phyloP scores from a whole-genome alignment of 345 rosid genomes.

The Sisymbrium altissimum region DNA sequence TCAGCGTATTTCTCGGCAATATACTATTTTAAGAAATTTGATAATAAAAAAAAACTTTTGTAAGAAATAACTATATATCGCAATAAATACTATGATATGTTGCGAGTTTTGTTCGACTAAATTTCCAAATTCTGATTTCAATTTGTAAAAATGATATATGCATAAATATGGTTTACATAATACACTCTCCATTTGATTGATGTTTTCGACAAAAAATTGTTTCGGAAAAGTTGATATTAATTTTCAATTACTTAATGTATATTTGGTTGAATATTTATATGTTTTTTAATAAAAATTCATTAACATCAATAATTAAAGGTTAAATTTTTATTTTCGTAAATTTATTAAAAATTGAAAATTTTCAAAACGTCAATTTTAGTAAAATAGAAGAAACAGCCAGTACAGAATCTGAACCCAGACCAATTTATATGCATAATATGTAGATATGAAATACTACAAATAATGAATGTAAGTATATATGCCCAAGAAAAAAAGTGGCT shows the following conservation, averaged over 20 bases:
- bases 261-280: too few relatives aligned
- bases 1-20: neutral
- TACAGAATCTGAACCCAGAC: neutral
- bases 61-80: neutral
- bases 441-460: neutral
- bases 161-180: neutral
- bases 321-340: too few relatives aligned
- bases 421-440: neutral
- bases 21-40: too few relatives aligned
- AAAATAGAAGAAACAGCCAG: neutral
- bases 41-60: too few relatives aligned
- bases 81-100: neutral
- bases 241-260: too few relatives aligned
- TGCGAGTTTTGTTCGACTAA: neutral
- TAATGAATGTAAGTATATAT: neutral
- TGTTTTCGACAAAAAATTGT: too few relatives aligned
- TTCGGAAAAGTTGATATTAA: too few relatives aligned
- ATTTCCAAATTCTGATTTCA: neutral
- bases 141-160: neutral
- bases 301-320: too few relatives aligned
- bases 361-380: too few relatives aligned
- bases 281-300: too few relatives aligned
- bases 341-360: too few relatives aligned
- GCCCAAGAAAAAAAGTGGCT: neutral
- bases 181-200: too few relatives aligned